Conservation (phyloP, 805 yeast species). For the Sungouiozyma ichnusensis region DNA sequence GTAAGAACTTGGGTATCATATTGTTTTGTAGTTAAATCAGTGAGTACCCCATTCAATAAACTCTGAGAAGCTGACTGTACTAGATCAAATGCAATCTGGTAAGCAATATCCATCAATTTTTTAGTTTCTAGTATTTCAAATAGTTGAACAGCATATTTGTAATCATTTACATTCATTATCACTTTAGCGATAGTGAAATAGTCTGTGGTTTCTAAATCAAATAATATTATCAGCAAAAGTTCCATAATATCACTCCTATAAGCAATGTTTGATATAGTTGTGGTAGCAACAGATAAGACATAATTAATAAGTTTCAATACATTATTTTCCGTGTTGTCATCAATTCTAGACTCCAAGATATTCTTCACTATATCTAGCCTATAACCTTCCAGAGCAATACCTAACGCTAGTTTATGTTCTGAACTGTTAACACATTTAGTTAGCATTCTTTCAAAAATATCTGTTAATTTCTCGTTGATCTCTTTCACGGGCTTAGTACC, state of each 20-base stretch:
- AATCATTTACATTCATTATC: constrained; percentile 78
- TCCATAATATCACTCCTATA: constrained; percentile 60
- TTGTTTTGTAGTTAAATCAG: constrained; percentile 28
- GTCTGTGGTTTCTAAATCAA: constrained; percentile 55
- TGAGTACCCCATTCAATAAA: constrained; percentile 49
- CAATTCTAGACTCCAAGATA: constrained; percentile 37
- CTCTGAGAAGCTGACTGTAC: constrained; percentile 89
- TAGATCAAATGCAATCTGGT: constrained; percentile 91
- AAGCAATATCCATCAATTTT: constrained; percentile 53
- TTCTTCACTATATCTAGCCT: constrained; percentile 69
- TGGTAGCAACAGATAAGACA: constrained; percentile 61
- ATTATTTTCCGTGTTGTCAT: constrained; percentile 38
- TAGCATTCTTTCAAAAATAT: constrained; percentile 80
- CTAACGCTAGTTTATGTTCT: constrained; percentile 74
- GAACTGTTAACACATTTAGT: constrained; percentile 60
- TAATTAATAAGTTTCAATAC: constrained; percentile 55
- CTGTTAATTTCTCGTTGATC: constrained; percentile 52
- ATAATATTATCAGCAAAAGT: constrained; percentile 49
- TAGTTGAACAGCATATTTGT: constrained; percentile 53
- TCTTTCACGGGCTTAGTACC: constrained; percentile 16
- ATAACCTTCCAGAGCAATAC: constrained; percentile 81
- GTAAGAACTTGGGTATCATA: constrained; percentile 42
- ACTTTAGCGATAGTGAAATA: constrained; percentile 77
- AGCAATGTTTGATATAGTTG: constrained; percentile 50
- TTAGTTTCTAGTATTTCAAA: constrained; percentile 43